Base-by-base conservation (phyloP, 129 eudicot species). In the Flaveria trinervia region DNA sequence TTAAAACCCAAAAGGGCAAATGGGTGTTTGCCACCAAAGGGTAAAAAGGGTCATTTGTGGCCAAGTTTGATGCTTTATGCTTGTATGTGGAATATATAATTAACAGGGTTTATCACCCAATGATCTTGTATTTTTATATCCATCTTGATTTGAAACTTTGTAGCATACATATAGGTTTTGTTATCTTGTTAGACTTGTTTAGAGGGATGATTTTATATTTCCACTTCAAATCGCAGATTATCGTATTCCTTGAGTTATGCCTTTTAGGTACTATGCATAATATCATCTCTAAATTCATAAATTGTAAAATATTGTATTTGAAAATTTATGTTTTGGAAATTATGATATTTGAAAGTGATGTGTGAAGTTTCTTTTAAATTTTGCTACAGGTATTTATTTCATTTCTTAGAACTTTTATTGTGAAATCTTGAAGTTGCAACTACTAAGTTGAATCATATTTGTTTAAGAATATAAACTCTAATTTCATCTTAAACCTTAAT, bases 41-140 rank as follows among this genome's bases (percentile, higher is more conserved):
- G 54, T 80, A 22, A 49, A 73, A 80, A 73, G 61, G 68, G 69
- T 17, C 79, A 46, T 80, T 73, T 65, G 64, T 80, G 83, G 74
- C 79, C 79, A 73, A 41, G 79, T 44, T 80, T 80, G 74, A 30
- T 55, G 79, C 50, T 65, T 72, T 65, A 65, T 39, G 83, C 23
- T 80, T 72, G 83, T 80, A 73, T 41, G 79, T 73, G 79, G 66
- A 75, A 56, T 3, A 52, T 65, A 25, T 65, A 22, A 70, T 65
- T 48, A 56, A 79, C 25, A n/a, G 79, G 83, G 83, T 80, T 80
- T 73, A 39, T 80, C 75, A 80, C 83, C 79, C 79, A 52, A 65
- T 65, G 61, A 52, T 62, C 26, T 71, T 71, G 48, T 75, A 30
- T 72, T 33, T n/a, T 75, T 64, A 8, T 57, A 12, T 57, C 5